Evolutionary conservation across 179 eudicot species (phyloP).

Genomic region (Monotropa hypopitys): DNA sequence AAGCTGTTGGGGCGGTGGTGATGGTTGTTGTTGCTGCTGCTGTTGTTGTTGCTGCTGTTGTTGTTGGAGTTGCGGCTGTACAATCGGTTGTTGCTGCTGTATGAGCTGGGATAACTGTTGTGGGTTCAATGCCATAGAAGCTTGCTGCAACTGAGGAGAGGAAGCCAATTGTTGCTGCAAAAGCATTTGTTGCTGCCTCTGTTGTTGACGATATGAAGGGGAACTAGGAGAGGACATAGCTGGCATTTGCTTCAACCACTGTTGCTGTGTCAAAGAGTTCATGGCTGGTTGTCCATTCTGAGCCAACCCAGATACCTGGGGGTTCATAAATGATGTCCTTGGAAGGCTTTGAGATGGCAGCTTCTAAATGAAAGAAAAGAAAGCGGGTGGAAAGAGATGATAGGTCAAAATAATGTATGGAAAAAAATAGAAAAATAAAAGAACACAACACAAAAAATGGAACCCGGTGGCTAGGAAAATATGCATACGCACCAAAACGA

Average conservation of each 20-base stretch:
- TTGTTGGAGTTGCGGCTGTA: conserved; percentile 38
- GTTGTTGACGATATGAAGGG: conserved; percentile 59
- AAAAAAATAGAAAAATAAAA: background rate
- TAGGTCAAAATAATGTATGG: background rate
- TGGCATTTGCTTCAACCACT: conserved; percentile 78
- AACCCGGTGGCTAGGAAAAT: background rate
- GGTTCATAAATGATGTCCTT: conserved; percentile 61
- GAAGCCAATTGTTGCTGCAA: conserved; percentile 52
- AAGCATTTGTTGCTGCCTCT: conserved; percentile 35
- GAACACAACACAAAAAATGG: background rate
- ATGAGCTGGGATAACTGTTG: conserved; percentile 66
- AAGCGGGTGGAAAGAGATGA: background rate
- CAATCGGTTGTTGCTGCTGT: conserved; percentile 46
- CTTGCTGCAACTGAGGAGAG: conserved; percentile 60
- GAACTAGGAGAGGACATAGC: conserved; percentile 58
- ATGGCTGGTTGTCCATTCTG: conserved; percentile 65
- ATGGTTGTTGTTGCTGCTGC: conserved; percentile 12
- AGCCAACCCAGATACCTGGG: conserved; percentile 51
- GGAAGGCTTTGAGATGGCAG: conserved; percentile 50
- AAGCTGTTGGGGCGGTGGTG: conserved; percentile 14
- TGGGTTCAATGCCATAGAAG: conserved; percentile 41
- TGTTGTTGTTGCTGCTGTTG: conserved; percentile 23
- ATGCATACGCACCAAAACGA: background rate
- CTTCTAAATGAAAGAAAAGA: conserved; percentile 25
- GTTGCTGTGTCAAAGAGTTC: conserved; percentile 58